Conservation (phyloP, 2,329 filamentous ascomycete genomes). For the Apiospora marii region DNA sequence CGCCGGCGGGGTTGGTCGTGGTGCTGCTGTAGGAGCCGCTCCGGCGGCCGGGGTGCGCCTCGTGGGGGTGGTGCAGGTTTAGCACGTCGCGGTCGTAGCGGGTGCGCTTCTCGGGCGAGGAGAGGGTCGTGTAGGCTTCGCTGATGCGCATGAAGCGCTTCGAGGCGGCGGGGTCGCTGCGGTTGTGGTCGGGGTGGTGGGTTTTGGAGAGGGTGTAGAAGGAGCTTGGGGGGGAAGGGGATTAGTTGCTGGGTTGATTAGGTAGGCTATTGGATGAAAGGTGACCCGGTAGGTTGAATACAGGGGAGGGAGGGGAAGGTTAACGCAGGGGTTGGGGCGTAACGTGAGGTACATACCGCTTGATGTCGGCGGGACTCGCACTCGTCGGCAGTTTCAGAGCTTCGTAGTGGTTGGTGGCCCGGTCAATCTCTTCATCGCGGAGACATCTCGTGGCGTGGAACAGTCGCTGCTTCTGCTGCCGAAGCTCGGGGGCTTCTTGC, state of each 20-base stretch:
- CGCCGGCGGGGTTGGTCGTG: conserved; percentile 69
- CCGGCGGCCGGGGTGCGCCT: conserved; percentile 32
- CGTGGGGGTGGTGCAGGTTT: conserved; percentile 42
- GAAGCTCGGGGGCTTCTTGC: background rate
- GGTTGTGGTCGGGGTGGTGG: conserved; percentile 94
- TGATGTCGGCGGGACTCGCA: conserved; percentile 80
- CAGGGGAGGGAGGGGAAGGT: conserved; percentile 14
- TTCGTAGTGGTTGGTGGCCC: conserved; percentile 77
- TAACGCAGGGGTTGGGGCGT: background rate
- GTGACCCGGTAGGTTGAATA: background rate
- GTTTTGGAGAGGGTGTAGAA: conserved; percentile 93
- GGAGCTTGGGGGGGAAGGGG: conserved; percentile 51
- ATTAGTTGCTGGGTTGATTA: background rate
- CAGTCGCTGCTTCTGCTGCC: background rate
- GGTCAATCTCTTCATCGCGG: conserved; percentile 29
- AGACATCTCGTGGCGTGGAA: conserved; percentile 6
- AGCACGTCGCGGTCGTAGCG: conserved; percentile 80
- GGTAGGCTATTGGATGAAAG: background rate
- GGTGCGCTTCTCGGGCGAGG: conserved; percentile 75
- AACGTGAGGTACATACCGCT: conserved; percentile 66
- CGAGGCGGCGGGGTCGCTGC: conserved; percentile 73
- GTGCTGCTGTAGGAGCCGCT: conserved; percentile 63
- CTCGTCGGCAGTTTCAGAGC: conserved; percentile 74
- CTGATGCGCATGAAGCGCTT: conserved; percentile 83
- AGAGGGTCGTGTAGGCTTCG: conserved; percentile 83